Base-by-base conservation (phyloP, 2,329 filamentous ascomycete genomes). In the Nemania diffusa region DNA sequence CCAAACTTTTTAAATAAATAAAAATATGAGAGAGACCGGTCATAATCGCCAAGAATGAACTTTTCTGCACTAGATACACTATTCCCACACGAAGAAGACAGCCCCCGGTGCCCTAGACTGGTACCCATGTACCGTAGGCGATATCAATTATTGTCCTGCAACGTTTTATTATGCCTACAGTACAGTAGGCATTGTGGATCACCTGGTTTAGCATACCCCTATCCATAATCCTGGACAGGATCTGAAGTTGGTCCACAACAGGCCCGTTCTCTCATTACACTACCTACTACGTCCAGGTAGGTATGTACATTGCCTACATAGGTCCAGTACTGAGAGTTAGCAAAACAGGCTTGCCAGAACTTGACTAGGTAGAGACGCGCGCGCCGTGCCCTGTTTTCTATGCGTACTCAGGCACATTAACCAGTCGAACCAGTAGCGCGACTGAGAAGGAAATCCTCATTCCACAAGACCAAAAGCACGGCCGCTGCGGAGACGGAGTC, bases 161-260 rank as follows among this genome's bases (percentile, higher is more conserved):
- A 64, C 60, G 61, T 64, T 61, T 64, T 60, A 60, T 64, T 64
- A 62, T 65, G 46, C 48, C 15, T n/a, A 44, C 11, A n/a, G 4
- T 20, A 40, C 34, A 40, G 40, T 20, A 44, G 40, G 5, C 15
- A 44, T 53, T 32, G 59, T 53, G 53, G 46, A 27, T 9, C 48
- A 15, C n/a, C 24, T 34, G 37, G 55, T 50, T 46, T 56, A 56
- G 64, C 50, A 57, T 46, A 27, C 27, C 29, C 50, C 37, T 42
- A 52, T 32, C 26, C 8, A 52, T 37, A 29, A 55, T 50, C 40
- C 53, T 50, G 26, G 58, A 51, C 51, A n/a, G 46, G 42, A 50
- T 46, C 48, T 57, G 58, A 26, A 57, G 44, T 24, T 51, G 27
- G 55, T 52, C 64, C 46, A 40, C 56, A 17, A 34, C 57, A 20